A percentile compares a stretch with the other conserved stretches of the same genome.
These are phyloP conservation scores for Brassica juncea DNA, from an alignment of 345 rosid species.

Conservation along the genomic window DNA sequence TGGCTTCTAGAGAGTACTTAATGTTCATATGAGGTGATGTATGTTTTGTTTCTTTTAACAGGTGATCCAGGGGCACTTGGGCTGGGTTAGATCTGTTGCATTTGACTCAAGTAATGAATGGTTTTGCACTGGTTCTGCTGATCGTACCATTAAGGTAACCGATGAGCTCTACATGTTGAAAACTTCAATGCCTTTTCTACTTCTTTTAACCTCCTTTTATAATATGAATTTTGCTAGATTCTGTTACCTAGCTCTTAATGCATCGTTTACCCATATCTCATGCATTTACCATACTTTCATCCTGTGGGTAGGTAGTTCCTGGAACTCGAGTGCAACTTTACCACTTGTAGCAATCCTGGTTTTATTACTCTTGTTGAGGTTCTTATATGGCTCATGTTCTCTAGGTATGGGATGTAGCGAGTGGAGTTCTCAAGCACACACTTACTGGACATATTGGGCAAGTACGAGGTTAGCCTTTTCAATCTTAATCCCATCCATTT, in stretches of 20 bases:
- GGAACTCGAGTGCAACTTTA: not conserved
- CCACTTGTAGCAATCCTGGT: not conserved
- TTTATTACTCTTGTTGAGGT: conserved; percentile 2
- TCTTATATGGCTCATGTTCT: conserved; percentile 16
- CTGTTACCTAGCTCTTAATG: not conserved
- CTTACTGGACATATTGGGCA: conserved; percentile 92
- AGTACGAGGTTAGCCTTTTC: conserved; percentile 62
- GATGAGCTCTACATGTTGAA: not conserved
- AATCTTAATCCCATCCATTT: not conserved
- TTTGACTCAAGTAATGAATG: conserved; percentile 91
- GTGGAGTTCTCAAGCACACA: conserved; percentile 82
- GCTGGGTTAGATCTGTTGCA: conserved; percentile 93
- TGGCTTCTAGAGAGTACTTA: not conserved
- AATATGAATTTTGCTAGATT: not conserved
- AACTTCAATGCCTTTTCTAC: not conserved
- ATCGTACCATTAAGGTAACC: conserved; percentile 83
- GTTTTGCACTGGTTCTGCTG: conserved; percentile 97
- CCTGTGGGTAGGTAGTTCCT: not conserved
- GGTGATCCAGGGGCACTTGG: conserved; percentile 86
- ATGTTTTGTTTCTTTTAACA: conserved; percentile 1
- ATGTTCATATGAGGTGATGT: conserved; percentile 2
- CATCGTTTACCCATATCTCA: not conserved
- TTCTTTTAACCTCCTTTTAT: not conserved
- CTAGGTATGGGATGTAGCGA: conserved; percentile 94
- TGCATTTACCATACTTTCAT: not conserved